phyloP scores from a whole-genome alignment of 2,329 filamentous ascomycete species.

The Chaetomium olivaceum region DNA sequence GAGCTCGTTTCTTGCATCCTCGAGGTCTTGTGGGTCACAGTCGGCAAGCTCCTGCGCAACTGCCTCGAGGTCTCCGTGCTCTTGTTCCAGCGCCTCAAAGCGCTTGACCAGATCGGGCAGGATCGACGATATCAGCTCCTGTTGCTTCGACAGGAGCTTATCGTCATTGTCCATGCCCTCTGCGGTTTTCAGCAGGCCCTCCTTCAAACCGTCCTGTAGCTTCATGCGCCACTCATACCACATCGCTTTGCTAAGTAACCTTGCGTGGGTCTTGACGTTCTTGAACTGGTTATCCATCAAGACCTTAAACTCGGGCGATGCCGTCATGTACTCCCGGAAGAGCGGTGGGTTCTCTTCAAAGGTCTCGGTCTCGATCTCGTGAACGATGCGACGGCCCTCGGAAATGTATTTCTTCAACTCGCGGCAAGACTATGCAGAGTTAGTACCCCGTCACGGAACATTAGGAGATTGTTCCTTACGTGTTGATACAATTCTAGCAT shows the following conservation, averaged over 20 bases:
- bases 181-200: slow-evolving; percentile 73
- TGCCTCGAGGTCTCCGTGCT: slow-evolving; percentile 68
- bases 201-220: slow-evolving; percentile 75
- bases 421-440: slow-evolving; percentile 63
- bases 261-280: slow-evolving; percentile 91
- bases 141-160: slow-evolving; percentile 64
- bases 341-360: slow-evolving; percentile 87
- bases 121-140: slow-evolving; percentile 65
- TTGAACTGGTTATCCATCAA: slow-evolving; percentile 97
- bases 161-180: slow-evolving; percentile 78
- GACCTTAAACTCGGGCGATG: slow-evolving; percentile 76
- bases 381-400: slow-evolving; percentile 84
- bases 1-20: slow-evolving; percentile 69
- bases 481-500: slow-evolving; percentile 95
- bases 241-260: slow-evolving; percentile 87
- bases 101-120: slow-evolving; percentile 66
- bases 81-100: slow-evolving; percentile 60
- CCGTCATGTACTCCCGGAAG: slow-evolving; percentile 87
- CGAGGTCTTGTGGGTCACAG: slow-evolving; percentile 78
- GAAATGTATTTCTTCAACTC: slow-evolving; percentile 97
- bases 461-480: slow-evolving; percentile 46
- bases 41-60: slow-evolving; percentile 74
- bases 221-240: slow-evolving; percentile 99
- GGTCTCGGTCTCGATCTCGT: slow-evolving; percentile 86
- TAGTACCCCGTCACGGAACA: not conserved